phyloP scores from a whole-genome alignment of 23 red algal species.

The Gracilaria domingensis region DNA sequence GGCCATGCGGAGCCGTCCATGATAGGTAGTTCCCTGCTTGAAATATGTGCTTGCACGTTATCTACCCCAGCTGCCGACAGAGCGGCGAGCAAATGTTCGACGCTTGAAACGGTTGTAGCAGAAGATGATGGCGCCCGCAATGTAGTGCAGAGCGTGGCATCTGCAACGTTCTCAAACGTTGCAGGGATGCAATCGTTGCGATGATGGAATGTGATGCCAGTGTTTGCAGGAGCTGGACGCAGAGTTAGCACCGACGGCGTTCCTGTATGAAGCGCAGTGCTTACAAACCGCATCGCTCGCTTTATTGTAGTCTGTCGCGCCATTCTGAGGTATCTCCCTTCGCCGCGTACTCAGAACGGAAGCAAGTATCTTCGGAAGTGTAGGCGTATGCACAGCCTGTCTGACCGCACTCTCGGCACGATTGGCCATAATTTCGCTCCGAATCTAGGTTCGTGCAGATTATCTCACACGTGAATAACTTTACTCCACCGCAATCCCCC shows the following conservation, averaged over 20 bases:
- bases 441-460: neutral
- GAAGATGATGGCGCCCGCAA: slow-evolving; percentile 24
- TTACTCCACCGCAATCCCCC: neutral
- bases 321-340: neutral
- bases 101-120: slow-evolving; percentile 30
- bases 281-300: slow-evolving; percentile 36
- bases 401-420: neutral
- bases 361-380: too few species aligned
- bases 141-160: slow-evolving; percentile 23
- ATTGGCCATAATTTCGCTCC: slow-evolving; percentile 21
- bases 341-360: too few species aligned
- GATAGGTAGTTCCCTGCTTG: slow-evolving; percentile 28
- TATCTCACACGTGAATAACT: slow-evolving; percentile 8
- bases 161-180: slow-evolving; percentile 43
- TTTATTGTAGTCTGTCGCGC: slow-evolving; percentile 55
- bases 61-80: slow-evolving; percentile 52
- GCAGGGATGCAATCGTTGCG: slow-evolving; percentile 28
- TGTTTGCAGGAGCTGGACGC: slow-evolving; percentile 46
- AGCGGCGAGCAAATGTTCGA: slow-evolving; percentile 44
- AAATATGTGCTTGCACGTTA: slow-evolving; percentile 46
- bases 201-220: slow-evolving; percentile 45
- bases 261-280: slow-evolving; percentile 46
- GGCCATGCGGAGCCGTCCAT: slow-evolving; percentile 53
- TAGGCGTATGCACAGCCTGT: neutral
- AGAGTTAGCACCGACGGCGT: slow-evolving; percentile 35